A percentile compares a stretch with the other conserved stretches of the same genome.
phyloP scores from a whole-genome alignment of 176 grass and related monocot genomes.

The Aegilops longissima region DNA sequence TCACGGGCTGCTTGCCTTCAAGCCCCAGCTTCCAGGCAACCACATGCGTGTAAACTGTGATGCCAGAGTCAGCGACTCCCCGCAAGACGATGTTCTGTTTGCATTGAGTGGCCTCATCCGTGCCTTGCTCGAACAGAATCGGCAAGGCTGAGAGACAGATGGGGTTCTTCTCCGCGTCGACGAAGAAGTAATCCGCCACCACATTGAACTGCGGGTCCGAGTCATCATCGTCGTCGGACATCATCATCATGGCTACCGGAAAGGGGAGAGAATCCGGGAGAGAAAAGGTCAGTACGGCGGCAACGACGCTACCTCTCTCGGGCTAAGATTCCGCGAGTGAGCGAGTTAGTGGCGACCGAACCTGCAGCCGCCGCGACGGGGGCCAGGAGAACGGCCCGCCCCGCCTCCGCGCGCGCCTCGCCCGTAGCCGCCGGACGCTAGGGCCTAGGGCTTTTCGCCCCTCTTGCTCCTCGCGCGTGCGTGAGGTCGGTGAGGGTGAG shows the following conservation, averaged over 20 bases:
- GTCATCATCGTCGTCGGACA: conserved; percentile 53
- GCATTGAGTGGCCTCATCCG: neutral
- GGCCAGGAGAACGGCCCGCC: neutral
- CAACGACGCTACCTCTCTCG: neutral
- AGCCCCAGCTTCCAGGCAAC: conserved; percentile 66
- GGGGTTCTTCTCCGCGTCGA: conserved; percentile 17
- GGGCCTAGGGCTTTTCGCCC: neutral
- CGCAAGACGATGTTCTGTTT: conserved; percentile 32
- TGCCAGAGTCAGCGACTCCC: conserved; percentile 32
- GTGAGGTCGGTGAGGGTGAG: neutral
- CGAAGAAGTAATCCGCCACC: conserved; percentile 44
- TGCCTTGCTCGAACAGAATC: neutral
- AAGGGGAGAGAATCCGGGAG: neutral
- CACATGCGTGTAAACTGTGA: conserved; percentile 42
- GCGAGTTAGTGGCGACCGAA: neutral
- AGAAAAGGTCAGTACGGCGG: neutral
- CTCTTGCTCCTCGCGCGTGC: neutral
- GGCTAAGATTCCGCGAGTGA: neutral
- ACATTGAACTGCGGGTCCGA: conserved; percentile 31
- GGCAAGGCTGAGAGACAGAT: conserved; percentile 55
- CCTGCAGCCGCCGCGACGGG: conserved; percentile 1
- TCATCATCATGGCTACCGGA: conserved; percentile 26
- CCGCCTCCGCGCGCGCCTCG: neutral
- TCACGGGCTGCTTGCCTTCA: conserved; percentile 36
- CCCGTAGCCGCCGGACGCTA: neutral